phyloP scores from a whole-genome alignment of 192 early-diverging fungal species.

The Coemansia sp. region DNA sequence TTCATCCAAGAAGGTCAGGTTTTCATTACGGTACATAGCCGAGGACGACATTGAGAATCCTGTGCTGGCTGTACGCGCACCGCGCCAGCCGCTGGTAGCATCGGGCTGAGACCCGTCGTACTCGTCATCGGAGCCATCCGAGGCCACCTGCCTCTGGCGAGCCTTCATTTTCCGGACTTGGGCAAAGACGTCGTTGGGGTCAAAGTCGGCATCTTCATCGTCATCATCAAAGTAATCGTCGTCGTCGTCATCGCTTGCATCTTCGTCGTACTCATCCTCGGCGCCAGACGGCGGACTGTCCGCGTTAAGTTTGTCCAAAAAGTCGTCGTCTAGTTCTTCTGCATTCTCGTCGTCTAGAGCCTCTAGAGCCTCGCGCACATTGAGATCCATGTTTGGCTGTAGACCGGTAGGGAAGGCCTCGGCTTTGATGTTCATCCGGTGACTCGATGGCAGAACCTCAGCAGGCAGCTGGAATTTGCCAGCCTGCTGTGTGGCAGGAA shows the following conservation, averaged over 20 bases:
- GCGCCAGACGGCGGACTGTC: constrained; percentile 67
- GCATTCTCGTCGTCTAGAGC: constrained; percentile 91
- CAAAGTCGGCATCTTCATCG: constrained; percentile 44
- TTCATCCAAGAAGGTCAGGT: constrained; percentile 89
- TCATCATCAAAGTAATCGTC: constrained; percentile 48
- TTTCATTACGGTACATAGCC: constrained; percentile 89
- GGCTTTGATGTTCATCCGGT: constrained; percentile 75
- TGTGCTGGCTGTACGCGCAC: constrained; percentile 55
- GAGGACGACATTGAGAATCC: constrained; percentile 91
- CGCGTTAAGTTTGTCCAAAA: constrained; percentile 79
- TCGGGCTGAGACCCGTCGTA: neutral
- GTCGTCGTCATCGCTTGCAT: constrained; percentile 52
- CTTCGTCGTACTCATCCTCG: constrained; percentile 45
- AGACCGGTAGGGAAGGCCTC: constrained; percentile 61
- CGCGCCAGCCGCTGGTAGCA: constrained; percentile 29
- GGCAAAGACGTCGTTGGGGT: constrained; percentile 51
- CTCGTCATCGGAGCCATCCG: constrained; percentile 49
- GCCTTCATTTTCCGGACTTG: constrained; percentile 53
- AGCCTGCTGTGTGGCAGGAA: neutral
- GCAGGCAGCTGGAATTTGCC: constrained; percentile 64
- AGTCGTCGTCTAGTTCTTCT: constrained; percentile 78
- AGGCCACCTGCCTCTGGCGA: constrained; percentile 29
- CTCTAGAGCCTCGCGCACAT: constrained; percentile 85
- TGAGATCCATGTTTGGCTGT: constrained; percentile 77
- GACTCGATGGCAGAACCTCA: constrained; percentile 72